Evolutionary conservation across 305 asterid species (phyloP).

Genomic region (Fraxinus sp.): DNA sequence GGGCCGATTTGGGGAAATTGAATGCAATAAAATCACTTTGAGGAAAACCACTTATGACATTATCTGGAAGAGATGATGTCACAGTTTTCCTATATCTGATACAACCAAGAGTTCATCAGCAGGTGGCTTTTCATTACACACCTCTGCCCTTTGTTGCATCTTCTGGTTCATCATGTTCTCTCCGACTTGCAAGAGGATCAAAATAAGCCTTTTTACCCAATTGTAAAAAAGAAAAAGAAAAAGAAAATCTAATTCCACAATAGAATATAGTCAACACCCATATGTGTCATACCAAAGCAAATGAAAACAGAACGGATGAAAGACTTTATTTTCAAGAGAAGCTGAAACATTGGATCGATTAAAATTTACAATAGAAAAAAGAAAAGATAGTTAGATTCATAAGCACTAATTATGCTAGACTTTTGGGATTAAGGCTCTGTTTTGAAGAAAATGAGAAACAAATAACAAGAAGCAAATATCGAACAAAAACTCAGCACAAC

Average conservation of each 20-base stretch:
- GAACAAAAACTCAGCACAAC: too few species aligned
- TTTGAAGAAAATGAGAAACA: too few species aligned
- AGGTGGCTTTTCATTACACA: too few species aligned
- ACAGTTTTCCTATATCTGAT: conserved; percentile 77
- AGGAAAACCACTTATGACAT: too few species aligned
- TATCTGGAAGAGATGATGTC: conserved; percentile 23
- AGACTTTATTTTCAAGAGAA: not conserved
- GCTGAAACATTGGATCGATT: not conserved
- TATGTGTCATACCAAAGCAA: not conserved
- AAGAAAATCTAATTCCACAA: not conserved
- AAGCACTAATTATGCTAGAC: not conserved
- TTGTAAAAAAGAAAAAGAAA: conserved; percentile 3
- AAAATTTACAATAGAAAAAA: not conserved
- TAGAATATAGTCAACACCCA: conserved; percentile 3
- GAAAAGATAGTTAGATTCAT: not conserved
- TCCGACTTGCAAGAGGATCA: too few species aligned
- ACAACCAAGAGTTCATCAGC: conserved; percentile 44
- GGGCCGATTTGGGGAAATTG: too few species aligned
- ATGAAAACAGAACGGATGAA: not conserved
- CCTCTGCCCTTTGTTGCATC: too few species aligned
- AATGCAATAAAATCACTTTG: too few species aligned
- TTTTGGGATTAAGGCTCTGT: not conserved
- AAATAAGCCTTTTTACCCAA: too few species aligned
- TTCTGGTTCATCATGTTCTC: too few species aligned
- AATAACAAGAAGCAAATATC: too few species aligned